Evolutionary conservation across 805 yeast genomes (phyloP).

Genomic region (Kuraishia capsulata): DNA sequence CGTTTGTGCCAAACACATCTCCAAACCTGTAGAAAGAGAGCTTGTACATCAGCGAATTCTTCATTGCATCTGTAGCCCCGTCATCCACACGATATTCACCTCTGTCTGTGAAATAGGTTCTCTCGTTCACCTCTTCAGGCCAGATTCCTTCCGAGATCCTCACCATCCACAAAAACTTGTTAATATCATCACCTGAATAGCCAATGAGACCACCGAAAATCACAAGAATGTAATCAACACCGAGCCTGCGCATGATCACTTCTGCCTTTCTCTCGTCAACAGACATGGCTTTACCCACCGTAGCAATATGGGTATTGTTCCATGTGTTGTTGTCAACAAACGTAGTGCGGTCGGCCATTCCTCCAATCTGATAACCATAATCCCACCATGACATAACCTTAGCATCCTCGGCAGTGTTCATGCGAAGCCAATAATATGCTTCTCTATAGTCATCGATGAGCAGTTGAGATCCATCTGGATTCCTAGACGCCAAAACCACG

Average conservation of each 20-base stretch:
- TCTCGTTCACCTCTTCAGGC: constrained; percentile 96
- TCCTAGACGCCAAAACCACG: constrained; percentile 78
- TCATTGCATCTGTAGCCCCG: constrained; percentile 78
- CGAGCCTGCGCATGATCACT: constrained; percentile 80
- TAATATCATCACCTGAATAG: constrained; percentile 91
- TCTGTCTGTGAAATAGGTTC: constrained; percentile 69
- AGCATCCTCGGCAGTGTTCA: constrained; percentile 95
- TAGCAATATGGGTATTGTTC: constrained; percentile 99
- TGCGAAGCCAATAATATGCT: constrained; percentile 97
- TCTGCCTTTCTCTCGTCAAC: constrained; percentile 83
- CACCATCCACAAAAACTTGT: constrained; percentile 98
- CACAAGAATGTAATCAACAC: constrained; percentile 88
- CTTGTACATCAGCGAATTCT: constrained; percentile 86
- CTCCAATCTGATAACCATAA: constrained; percentile 98
- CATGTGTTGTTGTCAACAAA: constrained; percentile 98
- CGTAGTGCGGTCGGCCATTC: constrained; percentile 99
- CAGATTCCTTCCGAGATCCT: constrained; percentile 98
- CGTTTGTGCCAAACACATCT: constrained; percentile 54
- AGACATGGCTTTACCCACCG: constrained; percentile 97
- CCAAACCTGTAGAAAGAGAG: constrained; percentile 84
- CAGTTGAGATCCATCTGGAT: constrained; percentile 76
- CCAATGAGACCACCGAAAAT: constrained; percentile 94
- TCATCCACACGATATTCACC: constrained; percentile 89
- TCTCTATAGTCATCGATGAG: constrained; percentile 96
- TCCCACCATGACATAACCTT: constrained; percentile 99